Conservation (phyloP, 2,329 filamentous ascomycete genomes). For the Paracoccidioides lutzii region DNA sequence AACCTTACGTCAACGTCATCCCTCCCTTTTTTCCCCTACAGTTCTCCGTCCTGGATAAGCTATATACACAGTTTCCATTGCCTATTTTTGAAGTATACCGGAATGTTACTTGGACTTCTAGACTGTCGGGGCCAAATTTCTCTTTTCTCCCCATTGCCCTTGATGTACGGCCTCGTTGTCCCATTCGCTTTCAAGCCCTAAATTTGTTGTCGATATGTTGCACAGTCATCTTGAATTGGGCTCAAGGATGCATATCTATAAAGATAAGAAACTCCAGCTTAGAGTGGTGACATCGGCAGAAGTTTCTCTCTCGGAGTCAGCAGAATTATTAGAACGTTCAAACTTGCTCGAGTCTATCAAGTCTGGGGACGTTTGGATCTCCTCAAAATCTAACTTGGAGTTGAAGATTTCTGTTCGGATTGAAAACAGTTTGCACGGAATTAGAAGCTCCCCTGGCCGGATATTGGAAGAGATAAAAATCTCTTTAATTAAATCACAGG, state of each 20-base stretch:
- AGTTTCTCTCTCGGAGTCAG: slow-evolving; percentile 4
- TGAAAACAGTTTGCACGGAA: neutral
- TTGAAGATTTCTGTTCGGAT: slow-evolving; percentile 17
- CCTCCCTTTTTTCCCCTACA: neutral
- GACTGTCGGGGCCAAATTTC: neutral
- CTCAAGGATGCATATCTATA: slow-evolving; percentile 8
- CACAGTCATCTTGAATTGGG: slow-evolving; percentile 4
- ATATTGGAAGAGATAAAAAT: slow-evolving; percentile 10
- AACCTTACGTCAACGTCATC: neutral
- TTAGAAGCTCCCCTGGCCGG: slow-evolving; percentile 8
- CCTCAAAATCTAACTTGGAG: slow-evolving; percentile 17
- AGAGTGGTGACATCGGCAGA: slow-evolving; percentile 13
- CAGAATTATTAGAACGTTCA: neutral
- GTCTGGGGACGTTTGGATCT: slow-evolving; percentile 17
- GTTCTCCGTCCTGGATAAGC: neutral
- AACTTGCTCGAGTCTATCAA: slow-evolving; percentile 2
- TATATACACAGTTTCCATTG: neutral
- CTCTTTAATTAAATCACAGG: neutral
- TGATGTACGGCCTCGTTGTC: neutral
- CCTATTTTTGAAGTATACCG: too few species aligned
- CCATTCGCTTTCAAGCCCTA: neutral
- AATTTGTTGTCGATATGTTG: neutral
- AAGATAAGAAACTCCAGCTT: slow-evolving; percentile 10
- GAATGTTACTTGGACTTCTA: neutral
- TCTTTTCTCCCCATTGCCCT: neutral